Evolutionary conservation across 257 asterid species (phyloP).

Genomic region (Oldenlandia corymbosa): DNA sequence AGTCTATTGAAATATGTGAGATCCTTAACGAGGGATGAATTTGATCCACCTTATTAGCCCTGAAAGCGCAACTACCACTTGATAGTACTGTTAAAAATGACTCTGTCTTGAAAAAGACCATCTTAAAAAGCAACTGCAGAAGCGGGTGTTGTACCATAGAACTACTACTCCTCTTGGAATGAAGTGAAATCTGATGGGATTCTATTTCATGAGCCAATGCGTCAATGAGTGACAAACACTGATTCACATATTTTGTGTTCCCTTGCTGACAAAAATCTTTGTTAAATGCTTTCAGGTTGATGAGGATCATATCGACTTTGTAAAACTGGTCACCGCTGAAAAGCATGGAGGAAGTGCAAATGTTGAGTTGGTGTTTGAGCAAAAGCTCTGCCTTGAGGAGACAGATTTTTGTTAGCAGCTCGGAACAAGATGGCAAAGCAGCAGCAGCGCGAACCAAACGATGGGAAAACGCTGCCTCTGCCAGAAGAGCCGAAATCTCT

Average conservation of each 20-base stretch:
- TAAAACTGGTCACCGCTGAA: too few species aligned
- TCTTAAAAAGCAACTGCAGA: neutral
- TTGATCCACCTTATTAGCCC: neutral
- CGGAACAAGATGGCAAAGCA: neutral
- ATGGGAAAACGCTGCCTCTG: neutral
- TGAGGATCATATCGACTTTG: neutral
- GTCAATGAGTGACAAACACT: neutral
- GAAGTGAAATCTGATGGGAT: neutral
- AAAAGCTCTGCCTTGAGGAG: too few species aligned
- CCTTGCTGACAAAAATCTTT: neutral
- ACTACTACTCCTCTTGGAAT: neutral
- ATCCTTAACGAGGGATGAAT: neutral
- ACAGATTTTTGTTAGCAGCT: neutral
- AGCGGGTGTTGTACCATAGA: neutral
- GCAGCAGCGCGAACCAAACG: too few species aligned
- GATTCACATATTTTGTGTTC: too few species aligned
- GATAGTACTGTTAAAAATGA: neutral
- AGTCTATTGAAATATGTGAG: neutral
- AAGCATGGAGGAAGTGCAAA: too few species aligned
- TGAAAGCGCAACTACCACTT: neutral
- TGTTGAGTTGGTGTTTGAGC: neutral
- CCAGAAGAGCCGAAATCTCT: neutral
- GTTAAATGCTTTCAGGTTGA: neutral
- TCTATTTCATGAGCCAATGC: neutral
- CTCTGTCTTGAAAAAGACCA: constrained; percentile 1